These are phyloP conservation scores for Sclerotinia spermophila DNA, from an alignment of 2,329 filamentous ascomycete genomes.

Conservation along the genomic window DNA sequence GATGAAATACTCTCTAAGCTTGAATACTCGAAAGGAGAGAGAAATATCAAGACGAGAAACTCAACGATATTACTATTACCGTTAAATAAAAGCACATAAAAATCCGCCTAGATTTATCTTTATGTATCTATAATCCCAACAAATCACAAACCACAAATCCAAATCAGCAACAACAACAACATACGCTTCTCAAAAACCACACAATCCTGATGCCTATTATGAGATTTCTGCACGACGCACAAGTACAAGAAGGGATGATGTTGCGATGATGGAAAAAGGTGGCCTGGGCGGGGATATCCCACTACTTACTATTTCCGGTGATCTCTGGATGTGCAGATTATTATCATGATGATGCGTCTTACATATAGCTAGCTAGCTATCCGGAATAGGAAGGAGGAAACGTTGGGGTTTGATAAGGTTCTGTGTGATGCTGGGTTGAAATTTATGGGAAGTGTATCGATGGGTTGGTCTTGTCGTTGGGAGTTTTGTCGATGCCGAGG, in stretches of 20 bases:
- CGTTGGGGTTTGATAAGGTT: no score
- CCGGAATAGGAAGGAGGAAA: not conserved
- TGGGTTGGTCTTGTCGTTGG: no score
- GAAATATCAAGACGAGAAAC: not conserved
- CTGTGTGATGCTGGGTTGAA: no score
- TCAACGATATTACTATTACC: not conserved
- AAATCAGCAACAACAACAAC: no score
- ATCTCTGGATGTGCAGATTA: not conserved
- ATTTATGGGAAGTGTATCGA: no score
- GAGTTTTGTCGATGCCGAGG: not conserved
- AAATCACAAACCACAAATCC: not conserved
- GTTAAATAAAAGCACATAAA: no score
- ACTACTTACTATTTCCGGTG: not conserved
- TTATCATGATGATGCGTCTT: not conserved
- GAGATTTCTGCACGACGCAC: not conserved
- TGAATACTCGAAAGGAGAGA: not conserved
- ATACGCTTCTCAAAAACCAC: not conserved
- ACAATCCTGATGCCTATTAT: not conserved
- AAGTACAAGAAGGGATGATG: not conserved
- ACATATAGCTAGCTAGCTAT: not conserved
- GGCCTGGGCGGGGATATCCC: not conserved
- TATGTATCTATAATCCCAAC: fast-evolving
- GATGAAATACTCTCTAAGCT: not conserved
- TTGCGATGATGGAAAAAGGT: not conserved
- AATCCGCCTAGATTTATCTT: not conserved